Percentiles rank a stretch among this genome's conserved stretches.
phyloP scores from a whole-genome alignment of 2,329 filamentous ascomycete species.

The Bimuria novae-zelandiae region DNA sequence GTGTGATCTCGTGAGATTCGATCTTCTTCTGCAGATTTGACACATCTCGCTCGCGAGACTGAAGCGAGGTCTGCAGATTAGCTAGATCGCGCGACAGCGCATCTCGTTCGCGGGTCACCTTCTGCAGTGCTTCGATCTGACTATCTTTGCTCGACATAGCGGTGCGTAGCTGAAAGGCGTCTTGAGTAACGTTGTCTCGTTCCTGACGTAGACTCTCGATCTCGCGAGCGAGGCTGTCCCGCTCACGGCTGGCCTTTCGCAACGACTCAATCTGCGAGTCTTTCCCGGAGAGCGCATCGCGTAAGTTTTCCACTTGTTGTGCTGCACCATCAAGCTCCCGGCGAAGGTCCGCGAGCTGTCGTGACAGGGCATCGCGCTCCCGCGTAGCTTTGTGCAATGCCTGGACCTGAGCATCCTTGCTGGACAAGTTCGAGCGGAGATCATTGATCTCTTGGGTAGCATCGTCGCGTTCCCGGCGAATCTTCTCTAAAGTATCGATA shows the following conservation, averaged over 20 bases:
- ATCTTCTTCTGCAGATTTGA: constrained; percentile 36
- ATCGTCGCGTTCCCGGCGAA: constrained; percentile 39
- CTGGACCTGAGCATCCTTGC: constrained; percentile 37
- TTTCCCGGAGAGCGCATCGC: constrained; percentile 27
- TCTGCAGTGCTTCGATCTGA: constrained; percentile 36
- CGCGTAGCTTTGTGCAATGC: constrained; percentile 35
- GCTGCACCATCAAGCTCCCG: constrained; percentile 37
- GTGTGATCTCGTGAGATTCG: constrained; percentile 31
- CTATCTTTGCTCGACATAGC: constrained; percentile 34
- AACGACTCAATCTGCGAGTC: constrained; percentile 38
- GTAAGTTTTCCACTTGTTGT: constrained; percentile 20
- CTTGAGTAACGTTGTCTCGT: constrained; percentile 39
- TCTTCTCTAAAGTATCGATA: constrained; percentile 29
- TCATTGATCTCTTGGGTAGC: constrained; percentile 38
- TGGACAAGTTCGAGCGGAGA: constrained; percentile 34
- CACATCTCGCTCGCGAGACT: constrained; percentile 42
- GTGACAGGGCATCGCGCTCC: constrained; percentile 33
- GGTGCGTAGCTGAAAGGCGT: constrained; percentile 34
- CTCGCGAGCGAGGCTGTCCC: constrained; percentile 26
- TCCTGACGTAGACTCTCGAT: constrained; percentile 35
- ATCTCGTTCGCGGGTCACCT: constrained; percentile 40
- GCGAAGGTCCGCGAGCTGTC: constrained; percentile 36
- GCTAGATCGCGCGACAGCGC: constrained; percentile 35
- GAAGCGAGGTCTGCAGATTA: constrained; percentile 33
- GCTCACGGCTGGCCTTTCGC: constrained; percentile 34